A percentile compares a stretch with the other conserved stretches of the same genome.
These are phyloP conservation scores for Yamadazyma oceani DNA, from an alignment of 1,139 yeast genomes.

Conservation along the genomic window DNA sequence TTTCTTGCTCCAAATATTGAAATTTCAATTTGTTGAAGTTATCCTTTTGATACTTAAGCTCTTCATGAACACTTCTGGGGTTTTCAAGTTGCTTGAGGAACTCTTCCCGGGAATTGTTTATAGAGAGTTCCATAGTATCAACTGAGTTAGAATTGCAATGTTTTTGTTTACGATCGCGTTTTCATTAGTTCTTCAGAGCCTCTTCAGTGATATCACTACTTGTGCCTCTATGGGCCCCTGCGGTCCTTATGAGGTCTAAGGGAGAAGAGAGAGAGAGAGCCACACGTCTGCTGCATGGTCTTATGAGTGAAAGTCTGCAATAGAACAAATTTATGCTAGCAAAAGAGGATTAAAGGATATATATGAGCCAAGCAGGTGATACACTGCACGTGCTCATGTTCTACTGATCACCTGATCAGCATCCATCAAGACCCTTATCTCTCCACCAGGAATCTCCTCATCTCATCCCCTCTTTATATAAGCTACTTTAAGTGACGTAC, in stretches of 20 bases:
- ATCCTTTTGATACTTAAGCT: conserved; percentile 34
- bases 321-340: no score
- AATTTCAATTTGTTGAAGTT: conserved; percentile 54
- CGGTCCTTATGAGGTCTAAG: background rate
- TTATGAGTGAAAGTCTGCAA: no score
- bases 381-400: no score
- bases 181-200: background rate
- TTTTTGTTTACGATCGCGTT: background rate
- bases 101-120: background rate
- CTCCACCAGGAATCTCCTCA: background rate
- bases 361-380: no score
- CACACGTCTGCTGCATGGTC: no score
- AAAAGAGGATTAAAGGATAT: no score
- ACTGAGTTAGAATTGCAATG: background rate
- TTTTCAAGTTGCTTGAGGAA: conserved; percentile 1
- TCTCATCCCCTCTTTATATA: background rate
- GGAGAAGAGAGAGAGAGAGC: background rate
- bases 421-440: no score
- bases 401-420: no score
- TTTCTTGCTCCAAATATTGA: conserved; percentile 65
- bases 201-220: background rate
- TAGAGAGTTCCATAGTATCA: conserved; percentile 1
- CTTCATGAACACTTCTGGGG: conserved; percentile 32
- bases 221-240: no score
- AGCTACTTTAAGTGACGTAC: no score